Conservation (phyloP, 2,329 filamentous ascomycete genomes). For the Phialophora macrospora region DNA sequence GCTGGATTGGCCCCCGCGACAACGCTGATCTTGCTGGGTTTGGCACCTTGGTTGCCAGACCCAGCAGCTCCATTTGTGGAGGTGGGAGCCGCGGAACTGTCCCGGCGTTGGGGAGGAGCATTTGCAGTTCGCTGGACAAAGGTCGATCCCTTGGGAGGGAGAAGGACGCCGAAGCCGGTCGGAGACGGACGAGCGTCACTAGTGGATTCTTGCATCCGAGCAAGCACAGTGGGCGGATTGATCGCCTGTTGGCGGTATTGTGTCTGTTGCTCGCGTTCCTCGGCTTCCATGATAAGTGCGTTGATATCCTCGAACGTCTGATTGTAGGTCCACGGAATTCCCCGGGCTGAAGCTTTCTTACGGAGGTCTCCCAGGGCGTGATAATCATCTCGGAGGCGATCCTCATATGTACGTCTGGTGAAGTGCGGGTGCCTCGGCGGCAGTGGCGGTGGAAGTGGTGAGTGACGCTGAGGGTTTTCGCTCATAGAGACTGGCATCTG, state of each 20-base stretch:
- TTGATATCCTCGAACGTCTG: constrained; percentile 34
- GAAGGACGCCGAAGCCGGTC: constrained; percentile 24
- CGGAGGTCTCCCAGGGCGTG: constrained; percentile 26
- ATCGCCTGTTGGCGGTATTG: constrained; percentile 8
- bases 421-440: background rate
- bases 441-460: background rate
- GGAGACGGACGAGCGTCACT: constrained; percentile 6
- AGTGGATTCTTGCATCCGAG: background rate
- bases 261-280: constrained; percentile 18
- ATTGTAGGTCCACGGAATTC: constrained; percentile 33
- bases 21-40: constrained; percentile 5
- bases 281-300: constrained; percentile 21
- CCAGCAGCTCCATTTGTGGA: background rate
- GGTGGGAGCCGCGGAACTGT: background rate
- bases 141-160: constrained; percentile 10
- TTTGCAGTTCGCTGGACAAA: background rate
- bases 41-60: background rate
- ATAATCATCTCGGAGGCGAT: constrained; percentile 29
- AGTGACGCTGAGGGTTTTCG: background rate
- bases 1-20: constrained; percentile 11
- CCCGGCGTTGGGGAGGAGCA: background rate
- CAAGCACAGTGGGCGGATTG: constrained; percentile 9
- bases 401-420: constrained; percentile 26
- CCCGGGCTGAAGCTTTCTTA: constrained; percentile 20
- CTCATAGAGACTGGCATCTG: background rate